Conservation (phyloP, 345 rosid species). For the Eucalyptus tenuipes region DNA sequence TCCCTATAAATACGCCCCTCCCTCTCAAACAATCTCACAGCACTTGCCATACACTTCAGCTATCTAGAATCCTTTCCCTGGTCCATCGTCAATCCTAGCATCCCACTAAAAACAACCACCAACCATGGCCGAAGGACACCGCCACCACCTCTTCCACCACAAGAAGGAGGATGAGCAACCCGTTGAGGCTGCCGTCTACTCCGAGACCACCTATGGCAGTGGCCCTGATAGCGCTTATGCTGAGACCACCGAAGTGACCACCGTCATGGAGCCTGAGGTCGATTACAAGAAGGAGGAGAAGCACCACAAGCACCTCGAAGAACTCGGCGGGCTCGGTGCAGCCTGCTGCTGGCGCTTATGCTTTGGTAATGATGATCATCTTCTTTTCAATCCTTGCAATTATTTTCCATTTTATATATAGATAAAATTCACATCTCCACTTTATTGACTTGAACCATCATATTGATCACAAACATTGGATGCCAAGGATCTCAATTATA, state of each 20-base stretch:
- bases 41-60: background rate
- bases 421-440: background rate
- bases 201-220: background rate
- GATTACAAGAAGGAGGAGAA: conserved; percentile 45
- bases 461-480: background rate
- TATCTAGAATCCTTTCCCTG: background rate
- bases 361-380: conserved; percentile 18
- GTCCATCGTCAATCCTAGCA: background rate
- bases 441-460: background rate
- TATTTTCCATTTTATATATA: background rate
- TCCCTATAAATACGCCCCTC: background rate
- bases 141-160: conserved; percentile 31
- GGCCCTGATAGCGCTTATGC: background rate
- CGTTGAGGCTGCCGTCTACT: conserved; percentile 2
- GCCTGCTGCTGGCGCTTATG: conserved; percentile 38
- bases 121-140: conserved; percentile 33
- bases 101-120: background rate
- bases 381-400: background rate
- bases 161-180: conserved; percentile 18
- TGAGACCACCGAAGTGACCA: background rate
- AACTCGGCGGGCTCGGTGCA: conserved; percentile 27
- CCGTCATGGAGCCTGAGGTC: background rate
- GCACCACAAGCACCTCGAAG: conserved; percentile 52
- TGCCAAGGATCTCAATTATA: background rate
- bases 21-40: background rate